These are phyloP conservation scores for Sextonia rubra DNA, from an alignment of 164 flowering plant genomes.

Conservation along the genomic window DNA sequence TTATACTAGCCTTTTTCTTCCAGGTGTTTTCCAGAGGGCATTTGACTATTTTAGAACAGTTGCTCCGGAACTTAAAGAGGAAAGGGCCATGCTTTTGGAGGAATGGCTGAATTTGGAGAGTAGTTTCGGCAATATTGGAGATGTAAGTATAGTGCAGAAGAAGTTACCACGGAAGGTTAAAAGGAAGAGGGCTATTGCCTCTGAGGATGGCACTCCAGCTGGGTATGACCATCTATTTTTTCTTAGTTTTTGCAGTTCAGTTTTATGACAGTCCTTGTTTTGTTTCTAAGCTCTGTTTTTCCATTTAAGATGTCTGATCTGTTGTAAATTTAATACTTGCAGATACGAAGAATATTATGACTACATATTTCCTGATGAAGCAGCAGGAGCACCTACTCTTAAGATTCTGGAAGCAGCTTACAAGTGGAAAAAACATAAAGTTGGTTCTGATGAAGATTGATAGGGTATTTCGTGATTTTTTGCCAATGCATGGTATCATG, in stretches of 20 bases:
- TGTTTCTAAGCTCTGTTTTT: not conserved
- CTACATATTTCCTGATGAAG: conserved; percentile 81
- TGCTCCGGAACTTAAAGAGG: conserved; percentile 89
- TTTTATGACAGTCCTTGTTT: not conserved
- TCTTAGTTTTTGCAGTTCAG: not conserved
- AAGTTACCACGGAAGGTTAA: conserved; percentile 92
- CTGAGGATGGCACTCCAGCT: conserved; percentile 63
- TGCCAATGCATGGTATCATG: not conserved
- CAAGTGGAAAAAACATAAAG: conserved; percentile 81
- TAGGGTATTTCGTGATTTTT: not conserved
- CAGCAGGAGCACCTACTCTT: conserved; percentile 47
- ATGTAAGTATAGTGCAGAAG: conserved; percentile 55
- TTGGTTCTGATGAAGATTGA: conserved; percentile 36
- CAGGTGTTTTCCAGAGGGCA: conserved; percentile 81
- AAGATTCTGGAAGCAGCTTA: conserved; percentile 85
- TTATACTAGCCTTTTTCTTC: not conserved
- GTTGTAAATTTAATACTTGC: conserved; percentile 5
- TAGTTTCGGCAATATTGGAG: conserved; percentile 69
- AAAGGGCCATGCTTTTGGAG: conserved; percentile 84
- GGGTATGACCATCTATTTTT: conserved; percentile 44
- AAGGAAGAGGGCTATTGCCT: conserved; percentile 52
- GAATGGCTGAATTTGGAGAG: conserved; percentile 79
- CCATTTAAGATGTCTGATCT: not conserved
- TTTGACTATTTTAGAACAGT: conserved; percentile 59
- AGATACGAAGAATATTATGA: conserved; percentile 70